phyloP scores from a whole-genome alignment of 2,329 filamentous ascomycete genomes.

The Xylariaceae sp. region DNA sequence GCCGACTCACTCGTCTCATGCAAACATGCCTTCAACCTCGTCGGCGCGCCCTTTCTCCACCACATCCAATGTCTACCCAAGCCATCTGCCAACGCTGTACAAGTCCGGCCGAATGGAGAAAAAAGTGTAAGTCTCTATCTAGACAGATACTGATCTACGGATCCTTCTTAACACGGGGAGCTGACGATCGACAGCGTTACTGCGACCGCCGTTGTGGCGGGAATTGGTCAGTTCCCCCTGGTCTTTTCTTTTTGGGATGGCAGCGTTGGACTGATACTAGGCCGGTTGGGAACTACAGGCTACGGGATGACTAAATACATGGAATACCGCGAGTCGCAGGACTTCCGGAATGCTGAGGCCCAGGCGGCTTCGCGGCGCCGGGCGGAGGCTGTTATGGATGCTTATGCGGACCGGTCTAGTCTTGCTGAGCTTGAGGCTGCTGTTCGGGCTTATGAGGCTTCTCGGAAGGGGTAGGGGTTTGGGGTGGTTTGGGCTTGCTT shows the following conservation, averaged over 20 bases:
- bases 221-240: slow-evolving; percentile 36
- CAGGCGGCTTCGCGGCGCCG: slow-evolving; percentile 33
- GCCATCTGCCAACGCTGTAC: slow-evolving; percentile 31
- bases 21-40: slow-evolving; percentile 16
- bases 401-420: slow-evolving; percentile 48
- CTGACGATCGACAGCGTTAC: slow-evolving; percentile 30
- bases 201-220: slow-evolving; percentile 32
- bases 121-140: slow-evolving; percentile 20
- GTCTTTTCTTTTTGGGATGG: too few species aligned
- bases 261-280: not conserved
- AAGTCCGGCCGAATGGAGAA: slow-evolving; percentile 29
- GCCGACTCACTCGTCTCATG: not conserved
- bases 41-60: slow-evolving; percentile 28
- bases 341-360: slow-evolving; percentile 29
- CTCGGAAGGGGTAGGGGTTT: slow-evolving; percentile 14
- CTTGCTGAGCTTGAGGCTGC: slow-evolving; percentile 47
- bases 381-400: slow-evolving; percentile 42
- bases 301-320: slow-evolving; percentile 33
- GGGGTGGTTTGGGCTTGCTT: not conserved
- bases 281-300: slow-evolving; percentile 15
- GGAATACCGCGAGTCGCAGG: slow-evolving; percentile 24
- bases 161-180: not conserved
- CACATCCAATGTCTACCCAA: slow-evolving; percentile 30
- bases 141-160: not conserved
- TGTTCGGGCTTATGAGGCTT: slow-evolving; percentile 42